Evolutionary conservation across 257 asterid species (phyloP).

Genomic region (Striga asiatica): DNA sequence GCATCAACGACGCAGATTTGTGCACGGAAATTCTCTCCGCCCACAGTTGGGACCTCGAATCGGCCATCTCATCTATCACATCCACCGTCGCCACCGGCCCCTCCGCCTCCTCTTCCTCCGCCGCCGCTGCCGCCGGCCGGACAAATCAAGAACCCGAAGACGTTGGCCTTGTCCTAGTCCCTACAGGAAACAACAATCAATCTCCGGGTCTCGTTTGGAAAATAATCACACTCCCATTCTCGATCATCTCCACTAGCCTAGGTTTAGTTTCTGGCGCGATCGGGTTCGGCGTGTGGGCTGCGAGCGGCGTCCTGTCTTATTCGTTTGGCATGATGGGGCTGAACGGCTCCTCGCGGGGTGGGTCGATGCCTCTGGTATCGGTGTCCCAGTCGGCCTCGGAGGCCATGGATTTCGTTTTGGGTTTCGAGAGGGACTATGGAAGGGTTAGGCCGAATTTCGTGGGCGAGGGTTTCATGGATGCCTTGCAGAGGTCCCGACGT

Average conservation of each 20-base stretch:
- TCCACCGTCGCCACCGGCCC: slow-evolving; percentile 19
- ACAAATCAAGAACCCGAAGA: slow-evolving; percentile 19
- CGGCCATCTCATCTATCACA: slow-evolving; percentile 68
- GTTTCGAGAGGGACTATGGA: slow-evolving; percentile 72
- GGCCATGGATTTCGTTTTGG: slow-evolving; percentile 54
- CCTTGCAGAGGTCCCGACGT: slow-evolving; percentile 80
- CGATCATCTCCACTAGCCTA: slow-evolving; percentile 71
- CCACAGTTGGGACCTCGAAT: slow-evolving; percentile 94
- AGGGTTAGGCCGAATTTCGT: slow-evolving; percentile 59
- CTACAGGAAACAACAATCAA: slow-evolving; percentile 28
- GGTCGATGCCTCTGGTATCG: slow-evolving; percentile 41
- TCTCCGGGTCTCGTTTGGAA: slow-evolving; percentile 82
- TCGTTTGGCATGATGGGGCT: slow-evolving; percentile 68
- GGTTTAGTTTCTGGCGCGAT: slow-evolving; percentile 75
- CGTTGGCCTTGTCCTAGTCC: slow-evolving; percentile 30
- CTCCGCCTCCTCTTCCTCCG: slow-evolving; percentile 13
- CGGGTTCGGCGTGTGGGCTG: slow-evolving; percentile 88
- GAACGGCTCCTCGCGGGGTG: slow-evolving; percentile 23
- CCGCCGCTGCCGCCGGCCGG: no score
- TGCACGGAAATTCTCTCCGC: slow-evolving; percentile 87
- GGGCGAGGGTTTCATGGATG: slow-evolving; percentile 83
- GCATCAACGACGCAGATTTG: slow-evolving; percentile 77
- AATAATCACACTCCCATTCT: slow-evolving; percentile 69
- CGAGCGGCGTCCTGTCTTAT: slow-evolving; percentile 71
- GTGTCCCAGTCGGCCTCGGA: slow-evolving; percentile 58